phyloP scores from a whole-genome alignment of 164 flowering plant genomes.

The Macadamia tetraphylla region DNA sequence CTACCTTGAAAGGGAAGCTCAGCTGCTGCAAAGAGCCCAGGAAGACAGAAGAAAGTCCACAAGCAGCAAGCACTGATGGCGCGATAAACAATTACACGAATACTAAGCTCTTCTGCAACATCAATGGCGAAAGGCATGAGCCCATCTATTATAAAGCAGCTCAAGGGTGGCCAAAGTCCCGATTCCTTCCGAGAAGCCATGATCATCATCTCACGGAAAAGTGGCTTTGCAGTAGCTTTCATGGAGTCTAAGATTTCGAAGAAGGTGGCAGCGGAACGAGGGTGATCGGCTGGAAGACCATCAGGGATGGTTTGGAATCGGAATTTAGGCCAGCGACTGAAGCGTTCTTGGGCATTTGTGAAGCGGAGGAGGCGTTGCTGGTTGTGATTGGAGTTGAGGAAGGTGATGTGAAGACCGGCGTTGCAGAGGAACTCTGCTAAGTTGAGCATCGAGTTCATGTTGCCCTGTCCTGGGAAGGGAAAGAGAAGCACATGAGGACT shows the following conservation, averaged over 20 bases:
- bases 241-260: conserved; percentile 15
- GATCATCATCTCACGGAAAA: too few relatives aligned
- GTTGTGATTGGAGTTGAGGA: conserved; percentile 27
- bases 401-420: conserved; percentile 27
- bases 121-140: too few relatives aligned
- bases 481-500: conserved; percentile 33
- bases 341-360: conserved; percentile 21
- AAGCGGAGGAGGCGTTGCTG: conserved; percentile 19
- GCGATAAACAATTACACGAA: too few relatives aligned
- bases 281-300: conserved; percentile 26
- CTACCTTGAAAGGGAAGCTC: too few relatives aligned
- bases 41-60: too few relatives aligned
- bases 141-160: too few relatives aligned
- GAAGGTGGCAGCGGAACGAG: conserved; percentile 6
- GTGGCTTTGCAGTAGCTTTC: neutral
- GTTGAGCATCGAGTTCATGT: conserved; percentile 42
- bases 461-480: conserved; percentile 39
- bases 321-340: conserved; percentile 20
- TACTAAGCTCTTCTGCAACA: too few relatives aligned
- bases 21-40: too few relatives aligned
- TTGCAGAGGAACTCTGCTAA: conserved; percentile 33
- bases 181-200: too few relatives aligned
- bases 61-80: too few relatives aligned
- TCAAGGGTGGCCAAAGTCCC: too few relatives aligned
- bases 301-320: conserved; percentile 30